Percentiles rank a stretch among this genome's conserved stretches.
These are phyloP conservation scores for Ogataea chonburiensis DNA, from an alignment of 805 yeast species.

Conservation along the genomic window DNA sequence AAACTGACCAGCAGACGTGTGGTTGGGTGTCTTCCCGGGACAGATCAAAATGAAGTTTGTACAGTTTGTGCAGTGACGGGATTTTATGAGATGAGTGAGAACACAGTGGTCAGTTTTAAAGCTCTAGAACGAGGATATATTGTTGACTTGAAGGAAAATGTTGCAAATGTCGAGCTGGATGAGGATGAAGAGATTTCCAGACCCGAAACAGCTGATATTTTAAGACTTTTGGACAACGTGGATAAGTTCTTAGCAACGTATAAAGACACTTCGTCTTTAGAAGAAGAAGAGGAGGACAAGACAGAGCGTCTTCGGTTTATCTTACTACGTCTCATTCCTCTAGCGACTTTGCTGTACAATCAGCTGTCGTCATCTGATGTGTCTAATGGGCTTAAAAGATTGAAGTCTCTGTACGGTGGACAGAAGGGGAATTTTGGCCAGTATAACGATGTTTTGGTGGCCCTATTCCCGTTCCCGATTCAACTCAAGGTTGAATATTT, in stretches of 20 bases:
- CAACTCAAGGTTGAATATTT: slow-evolving; percentile 23
- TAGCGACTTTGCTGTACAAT: slow-evolving; percentile 55
- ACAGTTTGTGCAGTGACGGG: slow-evolving; percentile 50
- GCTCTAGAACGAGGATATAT: slow-evolving; percentile 47
- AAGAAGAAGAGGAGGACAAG: slow-evolving; percentile 5
- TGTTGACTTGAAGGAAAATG: slow-evolving; percentile 5
- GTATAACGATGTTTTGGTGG: slow-evolving; percentile 27
- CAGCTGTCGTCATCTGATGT: slow-evolving; percentile 46
- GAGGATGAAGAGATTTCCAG: slow-evolving; percentile 1
- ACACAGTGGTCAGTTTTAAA: slow-evolving; percentile 46
- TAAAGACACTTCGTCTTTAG: slow-evolving; percentile 11
- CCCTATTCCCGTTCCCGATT: slow-evolving; percentile 34
- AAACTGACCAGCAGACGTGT: slow-evolving; percentile 14
- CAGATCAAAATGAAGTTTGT: slow-evolving; percentile 23
- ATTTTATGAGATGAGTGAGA: slow-evolving; percentile 42
- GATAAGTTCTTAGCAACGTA: slow-evolving; percentile 39
- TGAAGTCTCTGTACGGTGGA: slow-evolving; percentile 16
- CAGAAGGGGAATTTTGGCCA: slow-evolving; percentile 12
- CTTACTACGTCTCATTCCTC: slow-evolving; percentile 54
- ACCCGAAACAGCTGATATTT: slow-evolving; percentile 3
- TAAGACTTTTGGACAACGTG: slow-evolving; percentile 18
- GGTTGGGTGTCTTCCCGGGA: slow-evolving; percentile 31
- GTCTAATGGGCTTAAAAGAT: slow-evolving; percentile 21
- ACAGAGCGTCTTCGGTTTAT: slow-evolving; percentile 19
- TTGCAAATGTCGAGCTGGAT: slow-evolving; percentile 2